Evolutionary conservation across 2,329 filamentous ascomycete species (phyloP).

Genomic region (Graphiopsis chlorocephala): DNA sequence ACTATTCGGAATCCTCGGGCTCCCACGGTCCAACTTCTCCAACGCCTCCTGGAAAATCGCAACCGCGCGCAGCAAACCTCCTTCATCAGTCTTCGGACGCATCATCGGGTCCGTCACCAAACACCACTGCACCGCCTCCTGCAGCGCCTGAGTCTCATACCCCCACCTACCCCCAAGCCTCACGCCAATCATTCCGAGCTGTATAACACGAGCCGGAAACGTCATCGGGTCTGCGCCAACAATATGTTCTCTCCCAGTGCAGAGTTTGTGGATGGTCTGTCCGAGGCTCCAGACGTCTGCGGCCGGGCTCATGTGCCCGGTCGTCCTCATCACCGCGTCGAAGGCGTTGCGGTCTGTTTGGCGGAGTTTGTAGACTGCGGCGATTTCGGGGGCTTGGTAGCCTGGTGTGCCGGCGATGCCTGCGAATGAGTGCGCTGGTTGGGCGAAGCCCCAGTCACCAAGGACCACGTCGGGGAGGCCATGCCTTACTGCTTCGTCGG

Average conservation of each 20-base stretch:
- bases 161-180: neutral
- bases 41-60: neutral
- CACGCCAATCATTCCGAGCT: neutral
- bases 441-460: slow-evolving; percentile 24
- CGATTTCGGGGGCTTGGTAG: slow-evolving; percentile 19
- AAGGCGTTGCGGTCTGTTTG: slow-evolving; percentile 6
- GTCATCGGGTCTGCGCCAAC: slow-evolving; percentile 2
- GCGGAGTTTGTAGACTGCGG: neutral
- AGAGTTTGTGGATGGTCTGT: slow-evolving; percentile 23
- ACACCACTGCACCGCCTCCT: neutral
- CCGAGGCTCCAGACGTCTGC: slow-evolving; percentile 29
- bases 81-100: neutral
- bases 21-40: neutral
- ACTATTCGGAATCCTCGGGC: neutral
- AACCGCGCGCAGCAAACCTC: neutral
- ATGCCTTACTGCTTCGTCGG: neutral
- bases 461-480: slow-evolving; percentile 26
- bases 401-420: slow-evolving; percentile 20
- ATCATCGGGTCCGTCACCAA: neutral
- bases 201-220: neutral
- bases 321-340: neutral
- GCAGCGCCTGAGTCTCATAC: neutral
- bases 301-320: slow-evolving; percentile 18
- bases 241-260: slow-evolving; percentile 13
- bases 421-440: neutral